Conservation (phyloP, 1,139 yeast species). For the Magnusiomyces sp. region DNA sequence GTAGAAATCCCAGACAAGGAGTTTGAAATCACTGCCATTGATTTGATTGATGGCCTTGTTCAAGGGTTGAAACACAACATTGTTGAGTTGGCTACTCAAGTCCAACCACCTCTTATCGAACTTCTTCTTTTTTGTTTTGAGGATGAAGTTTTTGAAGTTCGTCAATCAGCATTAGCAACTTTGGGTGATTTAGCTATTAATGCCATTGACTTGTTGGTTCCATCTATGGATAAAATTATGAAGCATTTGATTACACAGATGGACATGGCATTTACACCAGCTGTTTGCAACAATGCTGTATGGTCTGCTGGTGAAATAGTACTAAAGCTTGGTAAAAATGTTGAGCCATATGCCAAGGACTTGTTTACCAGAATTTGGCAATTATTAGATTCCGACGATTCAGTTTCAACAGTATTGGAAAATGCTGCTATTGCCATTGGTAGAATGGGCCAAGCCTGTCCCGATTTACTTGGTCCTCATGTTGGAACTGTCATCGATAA, state of each 20-base stretch:
- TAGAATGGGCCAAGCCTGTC: slow-evolving; percentile 64
- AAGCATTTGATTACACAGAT: slow-evolving; percentile 49
- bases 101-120: slow-evolving; percentile 45
- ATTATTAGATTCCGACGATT: slow-evolving; percentile 42
- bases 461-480: slow-evolving; percentile 52
- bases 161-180: slow-evolving; percentile 87
- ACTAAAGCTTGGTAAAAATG: slow-evolving; percentile 39
- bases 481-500: slow-evolving; percentile 47
- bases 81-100: slow-evolving; percentile 42
- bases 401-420: slow-evolving; percentile 59
- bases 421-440: slow-evolving; percentile 92
- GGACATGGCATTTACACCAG: slow-evolving; percentile 43
- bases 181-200: slow-evolving; percentile 77
- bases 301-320: slow-evolving; percentile 91
- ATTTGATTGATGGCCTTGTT: slow-evolving; percentile 81
- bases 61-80: slow-evolving; percentile 74
- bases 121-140: slow-evolving; percentile 63
- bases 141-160: slow-evolving; percentile 73
- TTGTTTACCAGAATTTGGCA: slow-evolving; percentile 55
- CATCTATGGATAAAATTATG: slow-evolving; percentile 51
- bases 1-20: slow-evolving; percentile 79
- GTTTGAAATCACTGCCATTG: slow-evolving; percentile 80
- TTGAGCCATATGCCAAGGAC: slow-evolving; percentile 47
- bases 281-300: slow-evolving; percentile 79
- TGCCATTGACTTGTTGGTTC: slow-evolving; percentile 44